Evolutionary conservation across 495 filamentous ascomycete species (phyloP).

Genomic region (Pseudomonodictys pantanalensis): DNA sequence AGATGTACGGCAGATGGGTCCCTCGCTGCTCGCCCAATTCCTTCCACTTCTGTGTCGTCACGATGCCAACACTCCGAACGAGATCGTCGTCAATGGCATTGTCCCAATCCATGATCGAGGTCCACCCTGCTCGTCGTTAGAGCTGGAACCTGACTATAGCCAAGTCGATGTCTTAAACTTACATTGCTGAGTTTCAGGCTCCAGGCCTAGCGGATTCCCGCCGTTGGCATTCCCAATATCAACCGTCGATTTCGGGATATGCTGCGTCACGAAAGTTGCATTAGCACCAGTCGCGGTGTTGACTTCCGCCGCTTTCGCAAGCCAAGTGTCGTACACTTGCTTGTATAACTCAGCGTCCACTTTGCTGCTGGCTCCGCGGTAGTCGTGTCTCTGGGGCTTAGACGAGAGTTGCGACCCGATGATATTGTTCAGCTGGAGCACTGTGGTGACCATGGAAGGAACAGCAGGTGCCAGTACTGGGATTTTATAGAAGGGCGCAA

Average conservation of each 20-base stretch:
- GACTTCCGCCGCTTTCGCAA: constrained; percentile 17
- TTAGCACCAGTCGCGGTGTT: constrained; percentile 30
- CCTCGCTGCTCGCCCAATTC: constrained; percentile 11
- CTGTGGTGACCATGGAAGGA: constrained; percentile 6
- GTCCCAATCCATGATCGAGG: constrained; percentile 29
- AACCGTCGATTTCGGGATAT: constrained; percentile 1
- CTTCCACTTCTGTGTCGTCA: constrained; percentile 15
- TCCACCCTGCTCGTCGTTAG: constrained; percentile 16
- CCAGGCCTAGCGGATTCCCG: constrained; percentile 27
- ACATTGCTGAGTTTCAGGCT: constrained; percentile 11
- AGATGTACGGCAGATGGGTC: constrained; percentile 12
- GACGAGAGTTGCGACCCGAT: background rate
- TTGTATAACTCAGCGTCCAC: constrained; percentile 37
- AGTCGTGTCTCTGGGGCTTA: constrained; percentile 29
- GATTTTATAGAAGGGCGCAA: constrained; percentile 10
- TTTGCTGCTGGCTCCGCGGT: constrained; percentile 25
- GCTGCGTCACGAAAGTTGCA: constrained; percentile 37
- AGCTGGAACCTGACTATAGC: background rate
- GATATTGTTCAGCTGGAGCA: background rate
- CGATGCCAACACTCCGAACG: constrained; percentile 6
- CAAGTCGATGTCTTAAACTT: background rate
- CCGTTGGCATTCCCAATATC: constrained; percentile 16
- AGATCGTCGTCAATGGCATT: background rate
- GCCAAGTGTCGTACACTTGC: constrained; percentile 36
- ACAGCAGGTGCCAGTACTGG: background rate